Evolutionary conservation across 1,139 yeast genomes (phyloP), one percentile per base, ranked within the genome.

Genomic region (Martiniozyma asiatica): DNA sequence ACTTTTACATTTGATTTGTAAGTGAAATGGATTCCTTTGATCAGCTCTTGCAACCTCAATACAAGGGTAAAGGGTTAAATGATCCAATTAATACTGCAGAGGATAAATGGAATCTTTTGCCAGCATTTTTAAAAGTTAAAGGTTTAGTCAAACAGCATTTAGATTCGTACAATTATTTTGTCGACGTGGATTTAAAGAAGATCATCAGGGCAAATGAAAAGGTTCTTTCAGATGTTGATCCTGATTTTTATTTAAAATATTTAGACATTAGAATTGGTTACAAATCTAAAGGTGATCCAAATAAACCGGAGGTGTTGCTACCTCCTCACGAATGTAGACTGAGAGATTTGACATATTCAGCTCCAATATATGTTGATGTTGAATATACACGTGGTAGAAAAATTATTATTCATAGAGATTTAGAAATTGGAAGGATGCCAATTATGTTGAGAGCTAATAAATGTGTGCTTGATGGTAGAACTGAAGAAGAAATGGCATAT

Each of bases 391-490:
- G 96, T 50, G 98, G 97, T 13, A 67, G 89, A 42, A 85, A 84
- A 53, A 82, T 89, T 51, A 82, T 87, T 41, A 73, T 82, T 61
- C 89, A 85, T 45, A 70, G 80, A 48, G 94, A 85, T 50, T 69
- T 92, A 40, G 96, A 85, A 50, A 87, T 89, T 37, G 99, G 98
- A 24, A 70, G 94, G 48, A 89, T 89, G 96, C 99, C 99, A 9
- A 76, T 89, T 45, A 89, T 89, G 99, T 65, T 89, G 44, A 67
- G 97, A 47, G 80, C 94, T 20, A 81, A 84, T 51, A 82, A 84
- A 53, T 89, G 99, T 65, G 73, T 82, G 27, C 61, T 89, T 39
- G 73, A 74, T 43, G 93, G 85, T 14, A 73, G 80, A 33, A 63
- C 73, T 32, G 95, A 87, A 44, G 55, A 62, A 27, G 78, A 72